phyloP scores from a whole-genome alignment of 2,329 filamentous ascomycete genomes.

The Pyrenochaeta sp. region DNA sequence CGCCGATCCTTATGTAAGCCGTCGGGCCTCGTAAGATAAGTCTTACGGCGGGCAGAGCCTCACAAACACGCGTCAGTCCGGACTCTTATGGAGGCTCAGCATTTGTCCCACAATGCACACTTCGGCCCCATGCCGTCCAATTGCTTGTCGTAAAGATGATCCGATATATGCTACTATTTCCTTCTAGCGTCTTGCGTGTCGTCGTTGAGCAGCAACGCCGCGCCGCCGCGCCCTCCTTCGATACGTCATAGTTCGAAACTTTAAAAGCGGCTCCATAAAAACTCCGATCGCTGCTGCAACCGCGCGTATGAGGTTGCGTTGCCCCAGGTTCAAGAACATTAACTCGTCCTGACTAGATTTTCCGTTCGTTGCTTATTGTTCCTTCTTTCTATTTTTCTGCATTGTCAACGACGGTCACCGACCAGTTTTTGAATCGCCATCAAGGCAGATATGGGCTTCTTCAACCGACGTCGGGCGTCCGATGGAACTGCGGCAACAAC shows the following conservation, averaged over 20 bases:
- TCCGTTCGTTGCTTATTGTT: too few species aligned
- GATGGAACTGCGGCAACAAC: conserved; percentile 18
- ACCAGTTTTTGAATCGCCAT: too few species aligned
- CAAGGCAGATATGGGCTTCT: conserved; percentile 25
- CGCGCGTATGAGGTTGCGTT: conserved; percentile 30
- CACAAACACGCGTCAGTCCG: conserved; percentile 16
- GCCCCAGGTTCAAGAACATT: conserved; percentile 3
- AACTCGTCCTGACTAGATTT: conserved; percentile 1
- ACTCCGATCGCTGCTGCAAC: conserved; percentile 23
- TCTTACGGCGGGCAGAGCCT: too few species aligned
- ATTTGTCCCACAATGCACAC: conserved; percentile 7
- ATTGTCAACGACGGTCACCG: not conserved
- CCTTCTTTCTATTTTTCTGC: conserved; percentile 1
- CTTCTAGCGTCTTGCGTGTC: conserved; percentile 24
- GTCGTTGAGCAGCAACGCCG: conserved; percentile 1
- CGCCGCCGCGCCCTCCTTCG: conserved; percentile 9
- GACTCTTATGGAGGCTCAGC: conserved; percentile 1
- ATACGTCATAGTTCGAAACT: conserved; percentile 35
- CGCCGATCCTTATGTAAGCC: too few species aligned
- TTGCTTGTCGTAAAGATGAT: not conserved
- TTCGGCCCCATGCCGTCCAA: conserved; percentile 10
- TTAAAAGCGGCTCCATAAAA: conserved; percentile 30
- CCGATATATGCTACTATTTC: conserved; percentile 2
- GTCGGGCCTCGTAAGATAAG: too few species aligned
- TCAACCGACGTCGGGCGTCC: conserved; percentile 30